Evolutionary conservation across 768 basidiomycete genomes (phyloP).

Genomic region (Suillus luteus): DNA sequence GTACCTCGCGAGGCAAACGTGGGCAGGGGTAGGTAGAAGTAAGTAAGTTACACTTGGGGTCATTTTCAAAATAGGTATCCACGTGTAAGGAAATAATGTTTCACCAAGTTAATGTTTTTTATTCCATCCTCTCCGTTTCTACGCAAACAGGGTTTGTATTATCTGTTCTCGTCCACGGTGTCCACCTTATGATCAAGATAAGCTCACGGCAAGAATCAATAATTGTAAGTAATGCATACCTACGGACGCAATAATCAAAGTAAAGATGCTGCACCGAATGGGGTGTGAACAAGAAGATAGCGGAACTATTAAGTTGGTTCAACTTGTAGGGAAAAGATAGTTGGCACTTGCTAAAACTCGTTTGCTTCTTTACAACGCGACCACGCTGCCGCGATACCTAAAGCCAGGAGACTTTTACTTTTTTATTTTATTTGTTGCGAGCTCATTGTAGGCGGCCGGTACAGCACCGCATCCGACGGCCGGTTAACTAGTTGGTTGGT

Average conservation of each 20-base stretch:
- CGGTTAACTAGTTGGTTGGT: background rate
- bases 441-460: slow-evolving; percentile 8
- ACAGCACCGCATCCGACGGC: slow-evolving; percentile 1
- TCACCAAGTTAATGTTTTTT: background rate
- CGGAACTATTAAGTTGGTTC: slow-evolving; percentile 3
- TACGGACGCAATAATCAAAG: background rate
- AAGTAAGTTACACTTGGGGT: background rate
- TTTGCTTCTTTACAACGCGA: background rate
- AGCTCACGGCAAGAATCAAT: background rate
- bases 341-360: slow-evolving; percentile 5
- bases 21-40: background rate
- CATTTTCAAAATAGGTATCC: background rate
- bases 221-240: background rate
- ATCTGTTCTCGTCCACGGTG: background rate
- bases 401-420: background rate
- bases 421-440: slow-evolving; percentile 7
- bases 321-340: slow-evolving; percentile 6
- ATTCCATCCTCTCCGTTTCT: background rate
- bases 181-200: slow-evolving; percentile 4
- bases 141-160: background rate
- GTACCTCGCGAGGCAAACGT: slow-evolving; percentile 3
- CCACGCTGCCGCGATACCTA: slow-evolving; percentile 3
- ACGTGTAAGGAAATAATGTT: slow-evolving; percentile 11
- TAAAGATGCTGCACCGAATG: background rate
- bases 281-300: slow-evolving; percentile 8